Percentiles rank a stretch among this genome's conserved stretches.
phyloP scores from a whole-genome alignment of 2,329 filamentous ascomycete species.

The Penicillium aurantiogriseum region DNA sequence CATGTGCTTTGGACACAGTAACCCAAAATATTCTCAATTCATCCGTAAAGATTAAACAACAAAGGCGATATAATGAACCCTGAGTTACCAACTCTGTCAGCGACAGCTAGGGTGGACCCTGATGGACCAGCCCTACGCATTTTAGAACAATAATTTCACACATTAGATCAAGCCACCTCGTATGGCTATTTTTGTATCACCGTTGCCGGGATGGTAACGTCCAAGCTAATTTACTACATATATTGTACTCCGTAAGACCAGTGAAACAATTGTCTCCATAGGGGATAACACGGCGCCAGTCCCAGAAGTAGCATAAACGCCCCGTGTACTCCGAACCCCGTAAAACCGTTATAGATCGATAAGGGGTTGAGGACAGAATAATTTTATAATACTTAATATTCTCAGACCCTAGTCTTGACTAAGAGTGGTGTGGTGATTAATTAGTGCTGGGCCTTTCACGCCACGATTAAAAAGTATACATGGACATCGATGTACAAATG shows the following conservation, averaged over 20 bases:
- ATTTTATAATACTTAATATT: background rate
- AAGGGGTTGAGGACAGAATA: background rate
- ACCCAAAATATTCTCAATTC: background rate
- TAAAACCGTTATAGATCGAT: background rate
- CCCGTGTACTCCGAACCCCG: background rate
- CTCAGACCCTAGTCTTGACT: background rate
- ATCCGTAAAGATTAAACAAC: background rate
- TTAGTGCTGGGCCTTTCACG: background rate
- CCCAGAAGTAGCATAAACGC: background rate
- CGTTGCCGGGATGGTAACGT: background rate
- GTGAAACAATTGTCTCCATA: background rate
- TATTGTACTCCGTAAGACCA: background rate
- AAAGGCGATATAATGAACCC: background rate
- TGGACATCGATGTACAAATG: background rate
- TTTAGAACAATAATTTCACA: conserved; percentile 4
- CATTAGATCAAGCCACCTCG: conserved; percentile 11
- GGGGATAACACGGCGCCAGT: background rate
- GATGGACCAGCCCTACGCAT: conserved; percentile 10
- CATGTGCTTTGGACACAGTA: background rate
- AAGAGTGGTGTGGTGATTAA: background rate
- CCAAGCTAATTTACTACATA: background rate
- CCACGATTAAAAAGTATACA: background rate
- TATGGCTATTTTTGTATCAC: conserved; percentile 4
- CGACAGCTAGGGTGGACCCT: conserved; percentile 4
- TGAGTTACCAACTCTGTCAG: background rate